phyloP scores from a whole-genome alignment of 805 yeast species.

The Pichia californica region DNA sequence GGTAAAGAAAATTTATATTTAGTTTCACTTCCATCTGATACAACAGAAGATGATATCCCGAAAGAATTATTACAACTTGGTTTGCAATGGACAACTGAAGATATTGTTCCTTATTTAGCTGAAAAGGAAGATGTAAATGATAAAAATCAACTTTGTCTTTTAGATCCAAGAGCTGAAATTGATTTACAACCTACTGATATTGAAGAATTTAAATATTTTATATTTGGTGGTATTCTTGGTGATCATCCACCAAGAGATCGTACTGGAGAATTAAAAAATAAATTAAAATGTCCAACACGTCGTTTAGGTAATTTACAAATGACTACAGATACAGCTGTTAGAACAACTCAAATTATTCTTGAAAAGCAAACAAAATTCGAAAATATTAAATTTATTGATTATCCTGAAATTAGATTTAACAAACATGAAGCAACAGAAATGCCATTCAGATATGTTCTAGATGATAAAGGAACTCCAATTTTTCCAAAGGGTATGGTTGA shows the following conservation, averaged over 20 bases:
- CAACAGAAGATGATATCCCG: slow-evolving; percentile 63
- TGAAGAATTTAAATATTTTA: slow-evolving; percentile 70
- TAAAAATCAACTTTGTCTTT: slow-evolving; percentile 54
- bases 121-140: slow-evolving; percentile 25
- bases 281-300: slow-evolving; percentile 82
- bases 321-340: slow-evolving; percentile 96
- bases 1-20: slow-evolving; percentile 70
- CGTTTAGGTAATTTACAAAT: slow-evolving; percentile 84
- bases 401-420: slow-evolving; percentile 86
- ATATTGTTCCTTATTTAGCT: slow-evolving; percentile 41
- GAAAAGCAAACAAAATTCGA: slow-evolving; percentile 50
- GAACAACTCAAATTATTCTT: slow-evolving; percentile 82
- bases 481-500: slow-evolving; percentile 89
- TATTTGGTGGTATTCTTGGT: slow-evolving; percentile 94
- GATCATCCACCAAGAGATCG: slow-evolving; percentile 92
- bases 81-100: slow-evolving; percentile 76
- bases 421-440: slow-evolving; percentile 91
- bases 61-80: slow-evolving; percentile 49
- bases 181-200: slow-evolving; percentile 72
- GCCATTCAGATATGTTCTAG: slow-evolving; percentile 90
- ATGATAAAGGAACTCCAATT: slow-evolving; percentile 61
- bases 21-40: slow-evolving; percentile 64
- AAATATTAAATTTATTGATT: slow-evolving; percentile 78
- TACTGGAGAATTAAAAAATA: slow-evolving; percentile 76
- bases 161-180: slow-evolving; percentile 79